phyloP scores from a whole-genome alignment of 495 filamentous ascomycete species.

The Parachaetomium inaequale region DNA sequence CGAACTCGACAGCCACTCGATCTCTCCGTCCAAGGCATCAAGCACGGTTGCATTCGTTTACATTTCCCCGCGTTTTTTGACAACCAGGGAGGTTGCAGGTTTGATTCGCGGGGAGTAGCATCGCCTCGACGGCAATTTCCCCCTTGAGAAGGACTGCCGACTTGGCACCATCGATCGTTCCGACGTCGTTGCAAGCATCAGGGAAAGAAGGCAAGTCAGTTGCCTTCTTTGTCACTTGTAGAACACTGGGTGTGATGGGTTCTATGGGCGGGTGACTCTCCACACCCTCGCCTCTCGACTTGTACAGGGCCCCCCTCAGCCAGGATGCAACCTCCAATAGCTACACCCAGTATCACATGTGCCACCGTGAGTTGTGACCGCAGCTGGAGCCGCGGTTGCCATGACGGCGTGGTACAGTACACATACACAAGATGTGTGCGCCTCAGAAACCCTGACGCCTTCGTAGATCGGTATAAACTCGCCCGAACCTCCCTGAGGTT shows the following conservation, averaged over 20 bases:
- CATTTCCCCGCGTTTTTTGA: constrained; percentile 18
- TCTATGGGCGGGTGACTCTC: neutral
- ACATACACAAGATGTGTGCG: neutral
- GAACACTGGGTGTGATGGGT: neutral
- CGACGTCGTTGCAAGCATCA: neutral
- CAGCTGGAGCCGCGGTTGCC: constrained; percentile 3
- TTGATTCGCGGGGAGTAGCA: constrained; percentile 22
- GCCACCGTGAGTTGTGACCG: neutral
- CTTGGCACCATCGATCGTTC: constrained; percentile 11
- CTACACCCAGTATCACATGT: constrained; percentile 7
- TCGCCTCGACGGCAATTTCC: constrained; percentile 11
- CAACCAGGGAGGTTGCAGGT: neutral
- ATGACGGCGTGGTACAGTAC: neutral
- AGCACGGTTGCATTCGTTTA: neutral
- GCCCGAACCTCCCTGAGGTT: neutral
- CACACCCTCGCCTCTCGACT: neutral
- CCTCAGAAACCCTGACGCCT: no score
- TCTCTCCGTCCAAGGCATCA: neutral
- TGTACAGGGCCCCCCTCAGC: neutral
- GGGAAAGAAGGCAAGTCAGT: neutral
- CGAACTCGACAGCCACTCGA: no score
- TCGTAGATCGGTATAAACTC: neutral
- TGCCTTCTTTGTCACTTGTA: neutral
- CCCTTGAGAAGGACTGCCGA: constrained; percentile 13
- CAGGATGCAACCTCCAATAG: neutral